phyloP scores from a whole-genome alignment of 148 eudicot species.

The Mesembryanthemum crystallinum region DNA sequence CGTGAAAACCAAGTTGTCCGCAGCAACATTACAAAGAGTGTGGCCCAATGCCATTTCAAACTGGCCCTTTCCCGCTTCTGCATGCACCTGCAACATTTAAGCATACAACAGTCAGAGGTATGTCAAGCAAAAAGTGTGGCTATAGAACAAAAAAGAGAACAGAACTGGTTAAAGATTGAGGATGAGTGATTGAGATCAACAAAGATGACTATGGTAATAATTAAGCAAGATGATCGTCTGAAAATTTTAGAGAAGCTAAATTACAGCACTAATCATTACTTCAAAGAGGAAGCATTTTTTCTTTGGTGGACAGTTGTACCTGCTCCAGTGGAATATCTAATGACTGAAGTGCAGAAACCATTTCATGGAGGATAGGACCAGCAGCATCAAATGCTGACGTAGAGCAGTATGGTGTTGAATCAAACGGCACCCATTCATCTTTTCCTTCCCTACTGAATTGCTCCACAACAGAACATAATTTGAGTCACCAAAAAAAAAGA shows the following conservation, averaged over 20 bases:
- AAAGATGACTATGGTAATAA: background rate
- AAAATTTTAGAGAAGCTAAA: background rate
- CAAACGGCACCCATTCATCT: conserved; percentile 89
- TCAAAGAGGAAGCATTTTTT: background rate
- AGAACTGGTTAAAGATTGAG: background rate
- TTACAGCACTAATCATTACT: background rate
- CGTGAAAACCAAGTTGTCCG: conserved; percentile 71
- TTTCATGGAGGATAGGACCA: conserved; percentile 68
- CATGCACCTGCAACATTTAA: conserved; percentile 55
- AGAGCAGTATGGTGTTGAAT: conserved; percentile 76
- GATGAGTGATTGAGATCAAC: background rate
- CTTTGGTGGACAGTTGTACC: conserved; percentile 34
- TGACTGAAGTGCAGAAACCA: conserved; percentile 54
- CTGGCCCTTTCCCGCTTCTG: conserved; percentile 94
- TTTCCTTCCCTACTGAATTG: conserved; percentile 59
- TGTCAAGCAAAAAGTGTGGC: background rate
- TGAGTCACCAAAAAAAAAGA: background rate
- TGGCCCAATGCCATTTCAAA: conserved; percentile 78
- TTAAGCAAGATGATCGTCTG: background rate
- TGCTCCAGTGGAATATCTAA: conserved; percentile 78
- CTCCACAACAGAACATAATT: conserved; percentile 1
- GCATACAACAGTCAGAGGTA: background rate
- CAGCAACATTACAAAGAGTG: conserved; percentile 58
- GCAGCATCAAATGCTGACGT: conserved; percentile 77
- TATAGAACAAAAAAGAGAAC: too few species aligned